Conservation (phyloP, 257 asterid species). For the Solanum tacnaense region DNA sequence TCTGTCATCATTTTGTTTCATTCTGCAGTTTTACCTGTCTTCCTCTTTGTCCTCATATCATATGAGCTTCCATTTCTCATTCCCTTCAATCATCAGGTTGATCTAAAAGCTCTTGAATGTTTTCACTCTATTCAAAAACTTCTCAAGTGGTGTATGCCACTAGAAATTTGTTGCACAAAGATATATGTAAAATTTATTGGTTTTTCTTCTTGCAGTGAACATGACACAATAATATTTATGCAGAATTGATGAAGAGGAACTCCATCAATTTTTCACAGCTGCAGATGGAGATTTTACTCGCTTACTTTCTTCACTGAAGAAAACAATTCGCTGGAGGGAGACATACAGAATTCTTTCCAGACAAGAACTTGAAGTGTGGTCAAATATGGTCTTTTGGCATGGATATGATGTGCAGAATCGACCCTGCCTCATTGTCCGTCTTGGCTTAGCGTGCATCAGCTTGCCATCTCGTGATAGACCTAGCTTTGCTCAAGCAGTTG, state of each 20-base stretch:
- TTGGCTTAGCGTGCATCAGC: slow-evolving; percentile 68
- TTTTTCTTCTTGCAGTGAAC: slow-evolving; percentile 10
- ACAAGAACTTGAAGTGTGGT: slow-evolving; percentile 86
- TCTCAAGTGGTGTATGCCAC: not conserved
- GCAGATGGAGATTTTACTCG: slow-evolving; percentile 56
- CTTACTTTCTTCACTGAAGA: slow-evolving; percentile 60
- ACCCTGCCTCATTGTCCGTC: slow-evolving; percentile 82
- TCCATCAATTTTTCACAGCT: slow-evolving; percentile 62
- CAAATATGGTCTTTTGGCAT: slow-evolving; percentile 90
- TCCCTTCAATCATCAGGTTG: not conserved
- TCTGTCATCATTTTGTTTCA: not conserved
- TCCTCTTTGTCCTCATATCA: not conserved
- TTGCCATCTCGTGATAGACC: slow-evolving; percentile 68
- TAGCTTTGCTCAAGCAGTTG: slow-evolving; percentile 83
- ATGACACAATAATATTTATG: slow-evolving; percentile 24
- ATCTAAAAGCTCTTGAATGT: not conserved
- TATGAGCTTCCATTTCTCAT: not conserved
- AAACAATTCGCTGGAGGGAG: slow-evolving; percentile 87
- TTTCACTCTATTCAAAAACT: not conserved
- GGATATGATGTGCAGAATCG: slow-evolving; percentile 58
- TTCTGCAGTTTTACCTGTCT: not conserved
- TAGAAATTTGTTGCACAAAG: not conserved
- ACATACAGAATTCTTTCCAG: slow-evolving; percentile 66
- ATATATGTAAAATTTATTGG: not conserved
- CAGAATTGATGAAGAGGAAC: slow-evolving; percentile 66